phyloP scores from a whole-genome alignment of 129 eudicot genomes.

The Chrysanthemum seticuspe region DNA sequence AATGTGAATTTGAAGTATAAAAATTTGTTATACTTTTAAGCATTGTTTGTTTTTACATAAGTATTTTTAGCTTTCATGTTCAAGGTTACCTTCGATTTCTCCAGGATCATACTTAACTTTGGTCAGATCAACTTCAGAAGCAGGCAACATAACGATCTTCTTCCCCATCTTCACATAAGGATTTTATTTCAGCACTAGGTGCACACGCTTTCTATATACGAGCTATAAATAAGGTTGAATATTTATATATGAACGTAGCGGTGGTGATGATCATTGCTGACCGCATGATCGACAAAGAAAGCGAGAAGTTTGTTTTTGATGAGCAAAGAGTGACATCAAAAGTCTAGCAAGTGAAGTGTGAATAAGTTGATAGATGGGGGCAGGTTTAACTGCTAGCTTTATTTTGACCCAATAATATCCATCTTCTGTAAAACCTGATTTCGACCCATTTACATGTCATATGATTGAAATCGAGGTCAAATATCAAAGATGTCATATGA shows the following conservation, averaged over 20 bases:
- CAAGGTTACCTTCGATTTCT: constrained; percentile 40
- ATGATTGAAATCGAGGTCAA: too few species aligned
- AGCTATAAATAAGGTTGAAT: constrained; percentile 1
- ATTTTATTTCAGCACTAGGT: not conserved
- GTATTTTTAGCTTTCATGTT: too few species aligned
- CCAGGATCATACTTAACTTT: constrained; percentile 51
- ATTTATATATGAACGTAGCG: too few species aligned
- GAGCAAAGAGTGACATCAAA: constrained; percentile 8
- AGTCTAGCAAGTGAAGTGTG: constrained; percentile 30
- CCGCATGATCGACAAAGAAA: not conserved
- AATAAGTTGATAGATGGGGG: constrained; percentile 28
- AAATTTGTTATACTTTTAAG: too few species aligned
- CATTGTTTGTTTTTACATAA: too few species aligned
- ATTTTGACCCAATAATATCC: not conserved
- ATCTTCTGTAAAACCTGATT: not conserved
- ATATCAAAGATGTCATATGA: too few species aligned
- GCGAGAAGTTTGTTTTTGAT: constrained; percentile 28
- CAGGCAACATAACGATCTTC: constrained; percentile 68
- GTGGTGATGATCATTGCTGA: constrained; percentile 4
- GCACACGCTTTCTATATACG: too few species aligned
- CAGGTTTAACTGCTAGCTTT: constrained; percentile 32
- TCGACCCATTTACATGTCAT: not conserved
- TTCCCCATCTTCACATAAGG: constrained; percentile 48
- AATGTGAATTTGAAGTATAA: too few species aligned
- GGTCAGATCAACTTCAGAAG: constrained; percentile 49